Percentiles rank a stretch among this genome's conserved stretches.
These are phyloP conservation scores for Starmerella cellae DNA, from an alignment of 805 yeast species.

Conservation along the genomic window DNA sequence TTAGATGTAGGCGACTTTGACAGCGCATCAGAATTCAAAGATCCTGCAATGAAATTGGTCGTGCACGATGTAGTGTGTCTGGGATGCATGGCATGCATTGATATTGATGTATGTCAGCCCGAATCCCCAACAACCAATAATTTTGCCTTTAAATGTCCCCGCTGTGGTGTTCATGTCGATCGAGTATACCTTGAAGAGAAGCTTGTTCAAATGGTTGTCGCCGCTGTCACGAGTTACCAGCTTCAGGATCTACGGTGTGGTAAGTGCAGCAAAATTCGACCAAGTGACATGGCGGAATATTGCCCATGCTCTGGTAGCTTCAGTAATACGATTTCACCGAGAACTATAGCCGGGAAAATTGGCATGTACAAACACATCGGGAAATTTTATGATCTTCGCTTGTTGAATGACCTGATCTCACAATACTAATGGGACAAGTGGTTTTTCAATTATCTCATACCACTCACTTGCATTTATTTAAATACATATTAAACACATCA, in stretches of 20 bases:
- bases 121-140: constrained; percentile 29
- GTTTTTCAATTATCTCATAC: too few relatives aligned
- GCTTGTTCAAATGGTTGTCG: constrained; percentile 50
- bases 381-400: constrained; percentile 42
- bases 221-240: constrained; percentile 45
- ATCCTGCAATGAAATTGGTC: constrained; percentile 60
- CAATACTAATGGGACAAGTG: too few relatives aligned
- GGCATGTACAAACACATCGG: constrained; percentile 47
- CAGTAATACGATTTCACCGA: constrained; percentile 4
- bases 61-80: constrained; percentile 64
- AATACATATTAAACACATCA: too few relatives aligned
- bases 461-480: too few relatives aligned
- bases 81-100: constrained; percentile 59
- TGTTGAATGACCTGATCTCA: constrained; percentile 32
- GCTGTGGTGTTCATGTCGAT: constrained; percentile 53
- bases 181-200: constrained; percentile 65
- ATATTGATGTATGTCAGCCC: constrained; percentile 63
- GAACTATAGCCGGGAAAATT: constrained; percentile 32
- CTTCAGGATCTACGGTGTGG: constrained; percentile 71
- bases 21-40: constrained; percentile 51
- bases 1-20: constrained; percentile 80
- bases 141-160: constrained; percentile 36
- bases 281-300: constrained; percentile 53
- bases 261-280: constrained; percentile 58
- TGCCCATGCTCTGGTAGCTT: constrained; percentile 74